Conservation (phyloP, 495 filamentous ascomycete species). For the Cairneyella variabilis region DNA sequence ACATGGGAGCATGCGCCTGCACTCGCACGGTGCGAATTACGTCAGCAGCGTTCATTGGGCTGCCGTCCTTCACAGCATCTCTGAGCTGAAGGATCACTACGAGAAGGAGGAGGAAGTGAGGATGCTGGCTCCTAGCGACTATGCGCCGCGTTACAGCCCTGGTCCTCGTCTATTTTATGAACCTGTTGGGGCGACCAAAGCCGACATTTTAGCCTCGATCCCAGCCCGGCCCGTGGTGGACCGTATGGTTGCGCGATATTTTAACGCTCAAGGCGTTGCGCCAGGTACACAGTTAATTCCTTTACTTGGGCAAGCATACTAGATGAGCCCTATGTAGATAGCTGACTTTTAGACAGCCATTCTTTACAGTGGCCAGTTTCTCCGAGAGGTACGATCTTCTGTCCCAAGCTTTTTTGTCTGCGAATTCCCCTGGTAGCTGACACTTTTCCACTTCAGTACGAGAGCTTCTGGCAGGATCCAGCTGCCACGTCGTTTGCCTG, state of each 20-base stretch:
- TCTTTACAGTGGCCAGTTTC: too few relatives aligned
- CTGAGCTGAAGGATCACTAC: slow-evolving; percentile 19
- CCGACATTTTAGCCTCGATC: slow-evolving; percentile 35
- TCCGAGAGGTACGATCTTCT: too few relatives aligned
- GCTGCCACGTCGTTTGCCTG: slow-evolving; percentile 12
- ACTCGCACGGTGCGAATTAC: too few relatives aligned
- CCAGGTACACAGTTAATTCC: slow-evolving; percentile 11
- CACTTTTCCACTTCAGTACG: slow-evolving; percentile 12
- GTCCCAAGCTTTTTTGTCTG: slow-evolving; percentile 1
- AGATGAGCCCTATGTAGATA: too few relatives aligned
- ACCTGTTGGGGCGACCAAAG: slow-evolving; percentile 25
- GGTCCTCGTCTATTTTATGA: slow-evolving; percentile 33
- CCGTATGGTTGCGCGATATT: slow-evolving; percentile 17
- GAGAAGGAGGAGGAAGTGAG: too few relatives aligned
- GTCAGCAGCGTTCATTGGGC: slow-evolving; percentile 9
- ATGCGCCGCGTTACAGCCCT: slow-evolving; percentile 17
- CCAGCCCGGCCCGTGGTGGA: slow-evolving; percentile 33
- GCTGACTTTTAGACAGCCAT: too few relatives aligned
- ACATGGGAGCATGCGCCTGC: too few relatives aligned
- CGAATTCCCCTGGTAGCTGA: slow-evolving; percentile 24
- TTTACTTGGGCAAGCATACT: slow-evolving; percentile 2
- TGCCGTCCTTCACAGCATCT: slow-evolving; percentile 10
- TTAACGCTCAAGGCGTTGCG: slow-evolving; percentile 8
- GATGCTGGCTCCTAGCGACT: slow-evolving; percentile 15
- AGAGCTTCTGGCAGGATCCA: slow-evolving; percentile 31